Conservation (phyloP, 305 asterid species). For the Solanum hybrid region DNA sequence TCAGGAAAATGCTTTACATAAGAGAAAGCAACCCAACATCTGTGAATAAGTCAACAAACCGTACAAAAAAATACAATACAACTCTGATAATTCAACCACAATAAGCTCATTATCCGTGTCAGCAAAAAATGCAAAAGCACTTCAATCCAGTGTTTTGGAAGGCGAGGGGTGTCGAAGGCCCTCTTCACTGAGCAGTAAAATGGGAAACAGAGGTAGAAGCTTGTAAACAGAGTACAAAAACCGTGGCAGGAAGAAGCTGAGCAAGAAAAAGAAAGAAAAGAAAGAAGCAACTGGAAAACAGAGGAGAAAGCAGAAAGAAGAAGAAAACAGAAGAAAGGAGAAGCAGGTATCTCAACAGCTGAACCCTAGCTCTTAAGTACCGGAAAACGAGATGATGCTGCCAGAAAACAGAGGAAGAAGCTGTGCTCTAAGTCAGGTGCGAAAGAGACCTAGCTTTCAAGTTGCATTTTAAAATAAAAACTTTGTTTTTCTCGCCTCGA, state of each 20-base stretch:
- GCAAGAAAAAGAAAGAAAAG: neutral
- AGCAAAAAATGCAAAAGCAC: neutral
- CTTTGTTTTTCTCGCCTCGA: neutral
- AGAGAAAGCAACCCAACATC: neutral
- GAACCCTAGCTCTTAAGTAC: neutral
- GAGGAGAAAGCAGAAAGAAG: neutral
- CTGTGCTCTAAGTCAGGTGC: neutral
- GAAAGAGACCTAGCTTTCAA: neutral
- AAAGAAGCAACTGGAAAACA: neutral
- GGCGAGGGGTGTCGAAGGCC: neutral
- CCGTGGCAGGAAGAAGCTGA: neutral
- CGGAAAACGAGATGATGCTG: neutral
- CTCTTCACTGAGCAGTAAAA: neutral
- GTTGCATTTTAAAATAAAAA: neutral
- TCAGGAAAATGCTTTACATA: neutral
- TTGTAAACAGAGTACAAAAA: neutral
- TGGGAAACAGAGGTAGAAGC: neutral
- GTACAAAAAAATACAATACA: neutral
- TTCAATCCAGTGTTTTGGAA: neutral
- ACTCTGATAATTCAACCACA: neutral
- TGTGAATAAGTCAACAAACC: neutral
- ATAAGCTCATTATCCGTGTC: neutral
- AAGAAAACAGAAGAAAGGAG: neutral
- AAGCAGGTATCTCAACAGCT: neutral
- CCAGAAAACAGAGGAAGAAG: neutral